These are phyloP conservation scores for Berberis vulgaris DNA, from an alignment of 164 flowering plant genomes.

Conservation along the genomic window DNA sequence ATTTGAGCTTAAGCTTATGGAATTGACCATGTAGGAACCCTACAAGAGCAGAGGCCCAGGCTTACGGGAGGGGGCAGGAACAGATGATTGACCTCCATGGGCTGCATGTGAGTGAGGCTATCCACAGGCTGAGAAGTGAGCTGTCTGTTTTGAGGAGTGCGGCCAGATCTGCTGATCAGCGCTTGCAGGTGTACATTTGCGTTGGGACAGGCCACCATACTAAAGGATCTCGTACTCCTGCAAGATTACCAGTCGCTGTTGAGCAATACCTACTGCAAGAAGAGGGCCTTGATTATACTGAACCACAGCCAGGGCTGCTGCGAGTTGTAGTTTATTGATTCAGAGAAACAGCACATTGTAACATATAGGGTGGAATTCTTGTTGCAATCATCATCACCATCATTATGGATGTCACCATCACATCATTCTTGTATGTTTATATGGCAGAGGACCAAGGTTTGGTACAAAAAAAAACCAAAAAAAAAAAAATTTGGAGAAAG, in stretches of 20 bases:
- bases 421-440: slow-evolving; percentile 54
- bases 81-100: slow-evolving; percentile 92
- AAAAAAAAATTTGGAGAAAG: slow-evolving; percentile 1
- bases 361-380: slow-evolving; percentile 28
- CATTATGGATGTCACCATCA: not conserved
- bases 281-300: slow-evolving; percentile 78
- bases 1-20: not conserved
- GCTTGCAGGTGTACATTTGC: slow-evolving; percentile 68
- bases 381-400: slow-evolving; percentile 6
- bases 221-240: slow-evolving; percentile 80
- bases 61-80: slow-evolving; percentile 62
- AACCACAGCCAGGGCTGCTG: slow-evolving; percentile 93
- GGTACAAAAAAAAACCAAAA: slow-evolving; percentile 6
- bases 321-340: slow-evolving; percentile 79
- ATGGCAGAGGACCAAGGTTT: slow-evolving; percentile 25
- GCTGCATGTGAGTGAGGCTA: slow-evolving; percentile 83
- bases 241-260: slow-evolving; percentile 81
- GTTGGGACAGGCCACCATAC: slow-evolving; percentile 99
- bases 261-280: slow-evolving; percentile 82
- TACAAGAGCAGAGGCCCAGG: slow-evolving; percentile 32
- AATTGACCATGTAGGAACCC: slow-evolving; percentile 47
- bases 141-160: slow-evolving; percentile 51
- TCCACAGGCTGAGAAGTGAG: slow-evolving; percentile 76
- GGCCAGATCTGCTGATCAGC: slow-evolving; percentile 72
- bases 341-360: slow-evolving; percentile 12